These are phyloP conservation scores for Crucibulum laeve DNA, from an alignment of 768 basidiomycete genomes.

Conservation along the genomic window DNA sequence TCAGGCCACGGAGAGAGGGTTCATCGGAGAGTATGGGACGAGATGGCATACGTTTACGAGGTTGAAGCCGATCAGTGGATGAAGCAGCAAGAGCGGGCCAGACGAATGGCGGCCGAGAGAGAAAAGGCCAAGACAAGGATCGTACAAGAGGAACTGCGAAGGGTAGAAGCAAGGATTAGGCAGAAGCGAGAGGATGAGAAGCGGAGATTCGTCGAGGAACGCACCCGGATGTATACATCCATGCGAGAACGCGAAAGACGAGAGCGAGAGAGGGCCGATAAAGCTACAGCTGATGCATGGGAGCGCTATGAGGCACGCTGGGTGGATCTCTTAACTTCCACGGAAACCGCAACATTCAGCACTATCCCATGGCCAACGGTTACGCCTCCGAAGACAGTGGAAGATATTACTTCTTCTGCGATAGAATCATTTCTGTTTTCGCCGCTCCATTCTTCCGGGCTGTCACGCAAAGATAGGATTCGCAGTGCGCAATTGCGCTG, in stretches of 20 bases:
- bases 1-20: slow-evolving; percentile 8
- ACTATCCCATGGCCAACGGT: slow-evolving; percentile 71
- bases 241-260: slow-evolving; percentile 39
- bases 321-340: slow-evolving; percentile 42
- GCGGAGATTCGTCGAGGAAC: slow-evolving; percentile 43
- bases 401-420: slow-evolving; percentile 50
- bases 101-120: slow-evolving; percentile 38
- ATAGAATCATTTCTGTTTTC: slow-evolving; percentile 62
- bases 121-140: slow-evolving; percentile 42
- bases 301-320: slow-evolving; percentile 61
- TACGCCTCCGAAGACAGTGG: slow-evolving; percentile 31
- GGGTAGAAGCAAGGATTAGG: slow-evolving; percentile 49
- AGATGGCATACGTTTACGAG: slow-evolving; percentile 46
- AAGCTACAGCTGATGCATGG: slow-evolving; percentile 54
- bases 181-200: slow-evolving; percentile 47
- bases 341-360: slow-evolving; percentile 49
- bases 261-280: slow-evolving; percentile 37
- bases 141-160: slow-evolving; percentile 50
- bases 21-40: slow-evolving; percentile 44
- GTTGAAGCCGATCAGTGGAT: slow-evolving; percentile 50
- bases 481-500: slow-evolving; percentile 65
- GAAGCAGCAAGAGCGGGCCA: slow-evolving; percentile 41
- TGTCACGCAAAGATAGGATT: slow-evolving; percentile 62
- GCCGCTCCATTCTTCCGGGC: slow-evolving; percentile 52
- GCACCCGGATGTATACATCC: slow-evolving; percentile 29